Evolutionary conservation across 2,329 filamentous ascomycete genomes (phyloP).

Genomic region (Mariannaea sp.): DNA sequence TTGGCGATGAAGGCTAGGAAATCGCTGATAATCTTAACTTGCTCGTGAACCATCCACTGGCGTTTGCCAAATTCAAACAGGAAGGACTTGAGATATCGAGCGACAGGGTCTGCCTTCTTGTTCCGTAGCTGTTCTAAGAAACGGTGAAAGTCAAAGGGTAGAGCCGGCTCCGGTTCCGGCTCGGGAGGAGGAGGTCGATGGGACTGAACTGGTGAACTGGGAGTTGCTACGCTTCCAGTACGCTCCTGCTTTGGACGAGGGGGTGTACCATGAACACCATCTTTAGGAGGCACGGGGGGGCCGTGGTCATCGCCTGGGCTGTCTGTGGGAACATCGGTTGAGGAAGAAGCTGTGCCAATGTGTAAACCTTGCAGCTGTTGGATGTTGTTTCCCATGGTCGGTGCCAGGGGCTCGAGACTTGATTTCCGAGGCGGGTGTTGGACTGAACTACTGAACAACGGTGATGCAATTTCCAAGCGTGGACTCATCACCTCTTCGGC

Average conservation of each 20-base stretch:
- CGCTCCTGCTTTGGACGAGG: conserved; percentile 48
- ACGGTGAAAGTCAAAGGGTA: conserved; percentile 96
- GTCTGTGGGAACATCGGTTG: conserved; percentile 45
- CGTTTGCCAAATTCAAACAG: conserved; percentile 93
- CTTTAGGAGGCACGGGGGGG: conserved; percentile 65
- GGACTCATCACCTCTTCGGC: conserved; percentile 92
- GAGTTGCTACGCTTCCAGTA: conserved; percentile 38
- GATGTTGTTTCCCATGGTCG: conserved; percentile 54
- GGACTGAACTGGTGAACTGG: conserved; percentile 56
- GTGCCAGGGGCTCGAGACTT: conserved; percentile 75
- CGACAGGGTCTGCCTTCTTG: conserved; percentile 96
- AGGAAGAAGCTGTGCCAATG: conserved; percentile 47
- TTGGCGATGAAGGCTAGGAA: conserved; percentile 96
- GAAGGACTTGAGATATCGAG: conserved; percentile 93
- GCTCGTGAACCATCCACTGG: conserved; percentile 99
- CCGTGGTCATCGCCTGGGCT: conserved; percentile 52
- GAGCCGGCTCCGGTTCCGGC: conserved; percentile 76
- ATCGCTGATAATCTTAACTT: conserved; percentile 98
- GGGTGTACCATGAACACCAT: conserved; percentile 52
- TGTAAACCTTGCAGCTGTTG: conserved; percentile 53
- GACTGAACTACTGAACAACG: conserved; percentile 68
- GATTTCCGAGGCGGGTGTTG: conserved; percentile 83
- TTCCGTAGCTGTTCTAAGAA: conserved; percentile 96
- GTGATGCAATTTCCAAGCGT: conserved; percentile 79
- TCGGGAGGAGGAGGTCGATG: conserved; percentile 73